Evolutionary conservation across 2,329 filamentous ascomycete genomes (phyloP).

Genomic region (Fusarium sororula): DNA sequence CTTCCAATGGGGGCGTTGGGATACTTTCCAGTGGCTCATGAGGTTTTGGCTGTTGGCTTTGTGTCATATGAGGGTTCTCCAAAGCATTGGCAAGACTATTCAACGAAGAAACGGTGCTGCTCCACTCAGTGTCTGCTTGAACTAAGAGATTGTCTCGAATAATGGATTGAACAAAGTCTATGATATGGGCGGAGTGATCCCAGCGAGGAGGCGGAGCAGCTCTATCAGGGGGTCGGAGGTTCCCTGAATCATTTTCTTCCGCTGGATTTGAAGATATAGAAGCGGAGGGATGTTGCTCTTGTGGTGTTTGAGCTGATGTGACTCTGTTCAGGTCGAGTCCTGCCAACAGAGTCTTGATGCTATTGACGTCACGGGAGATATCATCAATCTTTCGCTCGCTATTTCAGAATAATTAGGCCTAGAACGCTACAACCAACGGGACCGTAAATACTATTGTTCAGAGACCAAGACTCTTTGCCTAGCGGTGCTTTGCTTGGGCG

Average conservation of each 20-base stretch:
- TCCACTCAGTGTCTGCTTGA: neutral
- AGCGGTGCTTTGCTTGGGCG: conserved; percentile 34
- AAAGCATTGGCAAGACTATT: conserved; percentile 9
- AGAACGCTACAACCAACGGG: rapidly evolving
- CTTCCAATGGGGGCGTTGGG: conserved; percentile 43
- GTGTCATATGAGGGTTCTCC: neutral
- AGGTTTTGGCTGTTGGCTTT: no score
- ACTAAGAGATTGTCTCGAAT: neutral
- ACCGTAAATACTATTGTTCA: conserved; percentile 46
- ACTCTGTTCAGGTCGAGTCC: conserved; percentile 17
- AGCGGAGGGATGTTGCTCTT: neutral
- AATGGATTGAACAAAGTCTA: conserved; percentile 46
- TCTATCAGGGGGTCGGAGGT: rapidly evolving
- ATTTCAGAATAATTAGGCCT: rapidly evolving
- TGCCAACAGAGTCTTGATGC: conserved; percentile 43
- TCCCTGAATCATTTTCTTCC: rapidly evolving
- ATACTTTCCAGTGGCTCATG: neutral
- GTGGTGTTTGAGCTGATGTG: neutral
- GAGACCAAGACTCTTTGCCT: conserved; percentile 50
- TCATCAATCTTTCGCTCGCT: conserved; percentile 52
- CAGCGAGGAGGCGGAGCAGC: conserved; percentile 12
- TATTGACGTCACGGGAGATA: conserved; percentile 46
- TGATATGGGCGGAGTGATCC: conserved; percentile 48
- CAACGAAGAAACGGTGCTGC: conserved; percentile 8
- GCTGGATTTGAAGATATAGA: no score